Conservation (phyloP, 2,329 filamentous ascomycete species). For the Colletotrichum falcatum region DNA sequence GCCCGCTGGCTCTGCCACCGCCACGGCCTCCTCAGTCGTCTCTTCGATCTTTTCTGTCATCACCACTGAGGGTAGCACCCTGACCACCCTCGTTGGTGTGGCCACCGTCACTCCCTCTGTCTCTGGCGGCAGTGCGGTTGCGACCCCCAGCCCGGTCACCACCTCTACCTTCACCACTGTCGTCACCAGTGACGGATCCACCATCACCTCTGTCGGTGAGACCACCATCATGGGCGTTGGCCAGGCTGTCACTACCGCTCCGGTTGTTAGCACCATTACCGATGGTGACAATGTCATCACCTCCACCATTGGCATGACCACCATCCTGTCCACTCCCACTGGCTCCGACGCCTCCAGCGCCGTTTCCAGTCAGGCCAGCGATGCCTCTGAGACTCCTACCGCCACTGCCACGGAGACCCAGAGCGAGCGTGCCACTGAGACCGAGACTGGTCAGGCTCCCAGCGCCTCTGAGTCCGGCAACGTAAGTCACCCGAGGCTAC, state of each 20-base stretch:
- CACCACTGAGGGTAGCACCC: slow-evolving; percentile 52
- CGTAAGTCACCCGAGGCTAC: slow-evolving; percentile 43
- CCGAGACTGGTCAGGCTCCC: slow-evolving; percentile 25
- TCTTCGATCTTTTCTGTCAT: slow-evolving; percentile 41
- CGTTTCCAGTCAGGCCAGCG: slow-evolving; percentile 43
- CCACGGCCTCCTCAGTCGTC: slow-evolving; percentile 26
- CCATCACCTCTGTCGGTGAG: slow-evolving; percentile 46
- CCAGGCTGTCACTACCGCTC: slow-evolving; percentile 31
- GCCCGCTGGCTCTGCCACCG: slow-evolving; percentile 14
- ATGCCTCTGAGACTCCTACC: slow-evolving; percentile 36
- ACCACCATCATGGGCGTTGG: slow-evolving; percentile 45
- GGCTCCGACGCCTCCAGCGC: slow-evolving; percentile 43
- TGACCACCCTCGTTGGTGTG: slow-evolving; percentile 50
- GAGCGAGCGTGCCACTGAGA: neutral
- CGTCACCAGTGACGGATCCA: slow-evolving; percentile 43
- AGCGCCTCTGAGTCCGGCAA: slow-evolving; percentile 36
- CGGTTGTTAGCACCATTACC: slow-evolving; percentile 40
- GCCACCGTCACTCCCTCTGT: slow-evolving; percentile 24
- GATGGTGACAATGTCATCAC: slow-evolving; percentile 22
- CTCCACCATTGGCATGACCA: slow-evolving; percentile 44
- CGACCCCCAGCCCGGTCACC: slow-evolving; percentile 47
- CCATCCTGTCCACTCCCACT: slow-evolving; percentile 44
- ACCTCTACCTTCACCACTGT: slow-evolving; percentile 47
- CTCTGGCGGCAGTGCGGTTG: slow-evolving; percentile 17
- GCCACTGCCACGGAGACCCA: slow-evolving; percentile 27